Conservation (phyloP, 352 stramenopile species). For the Thraustochytrium striatum region DNA sequence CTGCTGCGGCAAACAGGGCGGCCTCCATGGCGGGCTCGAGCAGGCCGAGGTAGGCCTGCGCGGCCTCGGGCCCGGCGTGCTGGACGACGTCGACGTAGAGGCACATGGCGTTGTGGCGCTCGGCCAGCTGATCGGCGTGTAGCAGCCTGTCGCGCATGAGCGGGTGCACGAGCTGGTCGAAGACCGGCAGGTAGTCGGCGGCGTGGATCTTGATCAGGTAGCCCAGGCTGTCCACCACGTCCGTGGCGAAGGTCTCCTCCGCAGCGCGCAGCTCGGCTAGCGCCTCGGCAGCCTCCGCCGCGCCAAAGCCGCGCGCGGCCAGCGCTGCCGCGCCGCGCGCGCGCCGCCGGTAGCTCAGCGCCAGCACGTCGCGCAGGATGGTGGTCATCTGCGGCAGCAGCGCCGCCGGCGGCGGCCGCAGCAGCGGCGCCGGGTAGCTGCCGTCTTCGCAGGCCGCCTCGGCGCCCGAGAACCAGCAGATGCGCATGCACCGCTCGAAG, state of each 20-base stretch:
- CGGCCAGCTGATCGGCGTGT: constrained; percentile 7
- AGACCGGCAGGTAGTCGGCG: not conserved
- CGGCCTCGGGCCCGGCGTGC: not conserved
- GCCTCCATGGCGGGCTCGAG: constrained; percentile 17
- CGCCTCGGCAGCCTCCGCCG: constrained; percentile 2
- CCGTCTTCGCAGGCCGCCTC: constrained; percentile 17
- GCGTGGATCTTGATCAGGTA: constrained; percentile 25
- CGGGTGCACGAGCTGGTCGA: constrained; percentile 30
- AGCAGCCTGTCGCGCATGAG: not conserved
- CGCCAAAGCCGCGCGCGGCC: not conserved
- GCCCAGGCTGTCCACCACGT: constrained; percentile 38
- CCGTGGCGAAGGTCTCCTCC: constrained; percentile 8
- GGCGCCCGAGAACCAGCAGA: constrained; percentile 32
- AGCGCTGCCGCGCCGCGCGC: not conserved
- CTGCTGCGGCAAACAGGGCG: too few species aligned
- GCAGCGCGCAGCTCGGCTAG: constrained; percentile 28
- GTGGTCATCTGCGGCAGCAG: constrained; percentile 24
- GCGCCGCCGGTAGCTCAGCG: constrained; percentile 17
- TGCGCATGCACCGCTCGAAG: constrained; percentile 43
- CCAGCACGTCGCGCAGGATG: constrained; percentile 13
- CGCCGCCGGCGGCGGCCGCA: not conserved
- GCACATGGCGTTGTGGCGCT: constrained; percentile 38
- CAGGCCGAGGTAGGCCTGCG: not conserved
- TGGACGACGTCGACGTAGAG: constrained; percentile 39
- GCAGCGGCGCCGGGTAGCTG: not conserved